Evolutionary conservation across 1,284 basidiomycete genomes (phyloP).

Genomic region (Amylostereum chailletii): DNA sequence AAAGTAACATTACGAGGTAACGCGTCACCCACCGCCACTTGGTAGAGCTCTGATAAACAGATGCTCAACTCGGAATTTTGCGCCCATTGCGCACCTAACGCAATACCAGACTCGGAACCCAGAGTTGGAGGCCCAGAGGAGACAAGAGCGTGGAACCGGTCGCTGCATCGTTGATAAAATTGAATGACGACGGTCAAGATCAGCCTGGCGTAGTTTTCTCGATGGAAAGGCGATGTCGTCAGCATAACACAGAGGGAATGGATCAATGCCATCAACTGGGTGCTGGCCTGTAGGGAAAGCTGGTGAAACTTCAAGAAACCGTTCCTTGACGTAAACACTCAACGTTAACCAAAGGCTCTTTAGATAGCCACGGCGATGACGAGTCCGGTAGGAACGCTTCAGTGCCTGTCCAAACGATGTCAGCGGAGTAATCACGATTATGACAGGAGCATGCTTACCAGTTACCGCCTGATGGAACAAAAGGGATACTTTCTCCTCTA

Average conservation of each 20-base stretch:
- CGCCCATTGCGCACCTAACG: slow-evolving; percentile 80
- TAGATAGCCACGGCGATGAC: slow-evolving; percentile 50
- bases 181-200: slow-evolving; percentile 95
- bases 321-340: slow-evolving; percentile 9
- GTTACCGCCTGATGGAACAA: slow-evolving; percentile 84
- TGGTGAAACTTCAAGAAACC: slow-evolving; percentile 1
- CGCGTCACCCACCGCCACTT: slow-evolving; percentile 26
- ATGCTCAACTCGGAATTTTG: slow-evolving; percentile 73
- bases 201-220: slow-evolving; percentile 89
- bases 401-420: slow-evolving; percentile 36
- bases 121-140: slow-evolving; percentile 28
- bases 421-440: slow-evolving; percentile 1
- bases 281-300: slow-evolving; percentile 49
- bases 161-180: slow-evolving; percentile 91
- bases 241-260: slow-evolving; percentile 93
- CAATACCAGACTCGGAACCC: slow-evolving; percentile 35
- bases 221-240: slow-evolving; percentile 89
- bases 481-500: slow-evolving; percentile 89
- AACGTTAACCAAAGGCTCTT: slow-evolving; percentile 76
- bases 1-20: slow-evolving; percentile 6
- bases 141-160: slow-evolving; percentile 75
- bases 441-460: slow-evolving; percentile 30
- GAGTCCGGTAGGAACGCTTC: slow-evolving; percentile 82
- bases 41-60: slow-evolving; percentile 58
- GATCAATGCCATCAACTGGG: slow-evolving; percentile 82